Evolutionary conservation across 164 flowering plant species (phyloP), one percentile per base, ranked within the genome.

Genomic region (Buxus sempervirens): DNA sequence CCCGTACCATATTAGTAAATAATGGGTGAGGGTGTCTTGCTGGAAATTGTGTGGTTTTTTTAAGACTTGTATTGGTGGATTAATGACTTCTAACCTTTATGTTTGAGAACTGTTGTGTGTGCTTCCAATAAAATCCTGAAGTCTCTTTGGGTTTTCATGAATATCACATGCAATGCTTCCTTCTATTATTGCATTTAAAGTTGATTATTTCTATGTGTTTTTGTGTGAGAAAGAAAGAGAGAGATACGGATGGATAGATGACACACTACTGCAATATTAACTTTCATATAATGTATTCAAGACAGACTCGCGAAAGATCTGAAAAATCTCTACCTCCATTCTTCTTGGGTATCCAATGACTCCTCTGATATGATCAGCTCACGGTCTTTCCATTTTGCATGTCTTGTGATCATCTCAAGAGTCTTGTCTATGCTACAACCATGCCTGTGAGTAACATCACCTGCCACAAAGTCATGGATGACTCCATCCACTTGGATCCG

Each of bases 401-500:
- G 74, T 58, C 54, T 62, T 5, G 74, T 68, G 23, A 85, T 58
- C 49, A 69, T 48, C 0, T 65, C 66, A 41, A 82, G 75, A 72
- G 73, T 79, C 42, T 73, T 71, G 69, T 73, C 76, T 6, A 80
- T 77, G 22, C 62, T 61, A 54, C 54, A 49, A 25, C 79, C 68
- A 23, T 75, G 70, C 71, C 70, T 66, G 63, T 84, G 79, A 1
- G 67, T 65, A 59, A 28, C 54, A 32, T 82, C 86, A 19, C 78
- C 85, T 0, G 82, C 84, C 45, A 76, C 62, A 65, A 83, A 83
- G 48, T 75, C 82, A 67, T 77, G 80, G 60, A 77, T 53, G 16
- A 45, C 72, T 56, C 84, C 85, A 55, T 83, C 66, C 42, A 79
- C 76, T 68, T 79, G 80, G 1, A 84, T 64, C 85, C 82, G 79